These are phyloP conservation scores for Gaeumannomyces tritici DNA, from an alignment of 2,329 filamentous ascomycete species.

Conservation along the genomic window DNA sequence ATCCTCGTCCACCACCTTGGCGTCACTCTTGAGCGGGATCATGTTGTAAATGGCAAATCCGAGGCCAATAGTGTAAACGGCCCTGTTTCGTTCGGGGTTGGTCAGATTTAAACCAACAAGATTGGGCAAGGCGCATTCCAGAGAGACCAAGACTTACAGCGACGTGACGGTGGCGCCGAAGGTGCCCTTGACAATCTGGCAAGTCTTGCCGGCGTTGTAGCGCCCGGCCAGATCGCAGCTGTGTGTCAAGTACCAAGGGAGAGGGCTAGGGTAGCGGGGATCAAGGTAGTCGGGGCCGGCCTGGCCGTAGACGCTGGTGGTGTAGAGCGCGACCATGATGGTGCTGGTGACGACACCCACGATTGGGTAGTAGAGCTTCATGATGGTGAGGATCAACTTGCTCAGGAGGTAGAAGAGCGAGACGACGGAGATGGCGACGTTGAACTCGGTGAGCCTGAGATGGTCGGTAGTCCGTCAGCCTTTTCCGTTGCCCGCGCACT, in stretches of 20 bases:
- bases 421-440: slow-evolving; percentile 66
- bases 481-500: neutral
- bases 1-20: slow-evolving; percentile 31
- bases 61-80: slow-evolving; percentile 50
- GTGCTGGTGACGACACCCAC: slow-evolving; percentile 50
- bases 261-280: slow-evolving; percentile 46
- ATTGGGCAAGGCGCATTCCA: neutral
- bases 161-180: slow-evolving; percentile 58
- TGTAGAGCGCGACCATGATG: slow-evolving; percentile 51
- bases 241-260: slow-evolving; percentile 68
- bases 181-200: slow-evolving; percentile 56
- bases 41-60: slow-evolving; percentile 48
- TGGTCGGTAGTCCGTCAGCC: neutral
- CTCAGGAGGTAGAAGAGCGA: slow-evolving; percentile 66
- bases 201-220: slow-evolving; percentile 45
- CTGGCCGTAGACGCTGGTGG: slow-evolving; percentile 59
- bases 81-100: slow-evolving; percentile 24
- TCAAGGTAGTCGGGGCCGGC: slow-evolving; percentile 66
- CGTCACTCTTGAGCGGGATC: slow-evolving; percentile 39
- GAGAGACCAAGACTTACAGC: slow-evolving; percentile 42
- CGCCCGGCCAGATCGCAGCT: slow-evolving; percentile 53
- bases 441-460: slow-evolving; percentile 62
- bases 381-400: slow-evolving; percentile 60
- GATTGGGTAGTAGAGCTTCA: slow-evolving; percentile 62
- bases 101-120: neutral